phyloP scores from a whole-genome alignment of 192 early-diverging fungal species.

The Oehlia diaphana region DNA sequence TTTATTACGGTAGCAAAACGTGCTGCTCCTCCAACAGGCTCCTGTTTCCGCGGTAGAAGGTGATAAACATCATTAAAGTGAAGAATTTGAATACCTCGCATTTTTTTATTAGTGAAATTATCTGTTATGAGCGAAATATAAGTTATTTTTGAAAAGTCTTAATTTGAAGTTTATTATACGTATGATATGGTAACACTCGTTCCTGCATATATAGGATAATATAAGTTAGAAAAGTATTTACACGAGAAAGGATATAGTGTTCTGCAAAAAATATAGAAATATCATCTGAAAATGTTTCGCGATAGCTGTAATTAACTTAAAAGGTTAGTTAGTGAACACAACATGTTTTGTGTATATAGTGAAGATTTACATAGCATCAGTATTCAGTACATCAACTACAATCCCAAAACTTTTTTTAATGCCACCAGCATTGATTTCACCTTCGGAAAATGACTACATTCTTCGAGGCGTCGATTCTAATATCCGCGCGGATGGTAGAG shows the following conservation, averaged over 20 bases:
- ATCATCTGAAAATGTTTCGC: no score
- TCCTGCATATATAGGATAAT: no score
- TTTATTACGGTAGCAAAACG: constrained; percentile 55
- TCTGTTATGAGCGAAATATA: no score
- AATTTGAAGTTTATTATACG: no score
- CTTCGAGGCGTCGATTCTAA: constrained; percentile 74
- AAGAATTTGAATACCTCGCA: constrained; percentile 44
- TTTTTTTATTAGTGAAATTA: not conserved
- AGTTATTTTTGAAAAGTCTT: not conserved
- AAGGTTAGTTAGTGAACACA: no score
- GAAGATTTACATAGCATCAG: no score
- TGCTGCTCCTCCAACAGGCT: constrained; percentile 66
- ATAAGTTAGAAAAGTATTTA: not conserved
- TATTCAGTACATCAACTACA: no score
- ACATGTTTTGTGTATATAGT: no score
- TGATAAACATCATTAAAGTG: constrained; percentile 75
- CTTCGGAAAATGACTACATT: constrained; percentile 84
- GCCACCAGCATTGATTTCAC: constrained; percentile 62
- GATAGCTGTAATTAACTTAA: no score
- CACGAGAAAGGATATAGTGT: not conserved
- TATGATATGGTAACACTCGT: no score
- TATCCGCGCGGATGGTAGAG: constrained; percentile 88
- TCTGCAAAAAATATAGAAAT: no score
- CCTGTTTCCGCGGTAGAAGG: constrained; percentile 44
- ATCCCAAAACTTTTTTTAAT: constrained; percentile 29